Evolutionary conservation across 1,284 basidiomycete species (phyloP).

Genomic region (Tausonia pullulans): DNA sequence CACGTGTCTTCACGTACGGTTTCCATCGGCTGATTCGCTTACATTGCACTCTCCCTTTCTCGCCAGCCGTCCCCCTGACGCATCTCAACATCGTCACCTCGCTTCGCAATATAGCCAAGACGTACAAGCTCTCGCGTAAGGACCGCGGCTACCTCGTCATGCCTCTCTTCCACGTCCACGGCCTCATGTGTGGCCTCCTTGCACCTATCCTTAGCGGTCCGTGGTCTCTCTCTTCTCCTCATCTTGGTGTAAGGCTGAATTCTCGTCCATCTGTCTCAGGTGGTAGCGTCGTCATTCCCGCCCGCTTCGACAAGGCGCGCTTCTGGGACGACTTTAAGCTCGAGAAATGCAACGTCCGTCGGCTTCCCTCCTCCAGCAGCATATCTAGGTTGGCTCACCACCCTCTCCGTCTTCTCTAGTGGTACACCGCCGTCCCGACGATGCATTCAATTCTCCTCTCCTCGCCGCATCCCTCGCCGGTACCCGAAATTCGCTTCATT

Average conservation of each 20-base stretch:
- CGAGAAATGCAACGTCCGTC: slow-evolving; percentile 34
- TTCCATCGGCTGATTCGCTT: not conserved
- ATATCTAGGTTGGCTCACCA: too few species aligned
- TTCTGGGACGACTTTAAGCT: slow-evolving; percentile 50
- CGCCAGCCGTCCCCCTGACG: slow-evolving; percentile 48
- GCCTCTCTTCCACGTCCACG: slow-evolving; percentile 41
- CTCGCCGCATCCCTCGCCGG: slow-evolving; percentile 30
- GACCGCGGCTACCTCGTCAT: slow-evolving; percentile 48
- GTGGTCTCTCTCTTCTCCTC: too few species aligned
- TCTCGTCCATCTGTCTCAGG: too few species aligned
- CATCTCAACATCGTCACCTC: slow-evolving; percentile 50
- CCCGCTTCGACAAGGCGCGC: slow-evolving; percentile 45
- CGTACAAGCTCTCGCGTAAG: slow-evolving; percentile 43
- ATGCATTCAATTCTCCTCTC: slow-evolving; percentile 41
- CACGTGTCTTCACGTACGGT: slow-evolving; percentile 29
- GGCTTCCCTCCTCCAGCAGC: too few species aligned
- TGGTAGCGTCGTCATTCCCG: slow-evolving; percentile 49
- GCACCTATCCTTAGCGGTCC: slow-evolving; percentile 46
- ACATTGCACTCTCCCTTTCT: not conserved
- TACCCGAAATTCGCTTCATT: slow-evolving; percentile 40
- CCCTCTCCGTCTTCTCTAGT: slow-evolving; percentile 20
- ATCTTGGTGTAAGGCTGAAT: too few species aligned
- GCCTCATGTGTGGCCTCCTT: slow-evolving; percentile 51
- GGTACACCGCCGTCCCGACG: slow-evolving; percentile 43
- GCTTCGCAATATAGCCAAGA: slow-evolving; percentile 46